Evolutionary conservation across 1,284 basidiomycete species (phyloP), one percentile per base, ranked within the genome.

Genomic region (Tranzscheliella williamsii): DNA sequence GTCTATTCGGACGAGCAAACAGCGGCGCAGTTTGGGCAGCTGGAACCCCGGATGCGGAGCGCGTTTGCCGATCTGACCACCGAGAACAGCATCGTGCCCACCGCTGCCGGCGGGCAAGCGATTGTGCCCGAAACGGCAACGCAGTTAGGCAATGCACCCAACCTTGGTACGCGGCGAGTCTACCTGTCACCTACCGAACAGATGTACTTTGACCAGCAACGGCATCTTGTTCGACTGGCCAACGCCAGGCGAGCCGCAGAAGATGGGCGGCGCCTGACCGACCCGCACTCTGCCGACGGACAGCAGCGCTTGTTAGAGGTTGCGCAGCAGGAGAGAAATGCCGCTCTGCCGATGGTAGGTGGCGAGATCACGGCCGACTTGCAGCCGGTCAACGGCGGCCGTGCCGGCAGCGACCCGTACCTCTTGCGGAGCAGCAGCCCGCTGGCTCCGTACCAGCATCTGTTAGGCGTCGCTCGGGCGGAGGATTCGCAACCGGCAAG

Each of bases 1-100:
- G 70, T 64, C 3, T 75, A 70, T 42, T 29, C 37, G 4, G 70
- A 72, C 38, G 63, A 58, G 20, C 47, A 60, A 34, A 33, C 52
- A 4, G 61, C 57, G 5, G 41, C 35, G 3, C 53, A 67, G 31
- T 73, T 64, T 39, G 71, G 71, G 2, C 37, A 45, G 29, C 38
- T 70, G 20, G 57, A 51, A 23, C 42, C 67, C 6, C 41, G 70
- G 12, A 43, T 65, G 6, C 44, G 52, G 23, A 38, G 31, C 2
- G 57, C 63, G 5, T 29, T 67, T 24, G 44, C 42, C 15, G 41
- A 36, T 2, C 15, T 61, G 26, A 40, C 29, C 8, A 42, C 34
- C 16, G 42, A 29, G 5, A 26, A 27, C n/a, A 29, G 9, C 9
- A n/a, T 29, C n/a, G 26, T 29, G 9, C 9, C 9, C n/a, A 29